Conservation (phyloP, 2,329 filamentous ascomycete species). For the Paraconiothyrium brasiliense region DNA sequence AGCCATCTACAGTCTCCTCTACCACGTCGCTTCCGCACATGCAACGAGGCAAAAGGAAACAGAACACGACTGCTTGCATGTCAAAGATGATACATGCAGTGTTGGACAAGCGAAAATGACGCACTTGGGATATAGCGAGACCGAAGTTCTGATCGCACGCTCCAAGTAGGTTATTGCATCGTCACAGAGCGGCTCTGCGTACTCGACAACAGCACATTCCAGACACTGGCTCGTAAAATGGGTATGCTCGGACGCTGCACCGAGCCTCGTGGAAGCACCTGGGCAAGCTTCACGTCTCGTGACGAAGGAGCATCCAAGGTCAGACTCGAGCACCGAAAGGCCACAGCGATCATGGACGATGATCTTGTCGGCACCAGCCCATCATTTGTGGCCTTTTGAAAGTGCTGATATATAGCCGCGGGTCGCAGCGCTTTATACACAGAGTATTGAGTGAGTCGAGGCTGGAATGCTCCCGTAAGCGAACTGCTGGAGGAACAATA, state of each 20-base stretch:
- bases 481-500: constrained; percentile 23
- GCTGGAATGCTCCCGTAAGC: constrained; percentile 28
- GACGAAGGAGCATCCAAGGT: background rate
- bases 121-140: background rate
- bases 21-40: background rate
- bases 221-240: background rate
- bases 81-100: no score
- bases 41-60: background rate
- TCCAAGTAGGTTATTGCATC: background rate
- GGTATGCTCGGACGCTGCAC: background rate
- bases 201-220: background rate
- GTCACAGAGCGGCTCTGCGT: background rate
- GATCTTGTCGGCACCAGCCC: background rate
- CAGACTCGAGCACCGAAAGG: background rate
- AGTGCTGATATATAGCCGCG: background rate
- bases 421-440: constrained; percentile 17
- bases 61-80: no score
- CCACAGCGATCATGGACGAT: background rate
- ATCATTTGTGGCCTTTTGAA: constrained; percentile 10
- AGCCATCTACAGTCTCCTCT: background rate
- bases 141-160: background rate
- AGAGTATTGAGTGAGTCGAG: constrained; percentile 27
- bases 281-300: background rate
- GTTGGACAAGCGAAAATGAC: no score
- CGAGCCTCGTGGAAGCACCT: background rate